Conservation (phyloP, 75 land plant species). For the Cupressus sempervirens region DNA sequence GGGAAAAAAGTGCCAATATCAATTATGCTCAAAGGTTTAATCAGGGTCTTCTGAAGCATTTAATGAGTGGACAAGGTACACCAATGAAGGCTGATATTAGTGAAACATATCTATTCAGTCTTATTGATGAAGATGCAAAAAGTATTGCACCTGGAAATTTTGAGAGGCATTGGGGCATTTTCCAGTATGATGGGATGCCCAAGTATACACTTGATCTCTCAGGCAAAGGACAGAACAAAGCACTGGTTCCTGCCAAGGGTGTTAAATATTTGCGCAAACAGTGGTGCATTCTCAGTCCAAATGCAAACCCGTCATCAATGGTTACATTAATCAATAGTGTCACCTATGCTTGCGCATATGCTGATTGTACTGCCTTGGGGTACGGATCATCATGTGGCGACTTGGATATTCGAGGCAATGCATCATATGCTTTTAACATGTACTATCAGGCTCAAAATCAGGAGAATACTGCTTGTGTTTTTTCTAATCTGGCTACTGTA, state of each 20-base stretch:
- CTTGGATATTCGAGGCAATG: conserved; percentile 36
- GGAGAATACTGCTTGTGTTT: conserved; percentile 34
- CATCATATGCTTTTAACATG: conserved; percentile 72
- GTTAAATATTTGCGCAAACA: conserved; percentile 42
- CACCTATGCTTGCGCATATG: conserved; percentile 48
- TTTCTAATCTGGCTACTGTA: conserved; percentile 27
- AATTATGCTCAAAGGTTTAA: conserved; percentile 50
- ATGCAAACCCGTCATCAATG: conserved; percentile 20
- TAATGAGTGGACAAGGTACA: conserved; percentile 43
- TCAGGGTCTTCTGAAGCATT: conserved; percentile 45
- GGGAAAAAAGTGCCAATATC: conserved; percentile 46
- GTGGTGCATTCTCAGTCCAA: conserved; percentile 50
- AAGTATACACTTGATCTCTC: conserved; percentile 55
- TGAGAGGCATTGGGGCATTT: conserved; percentile 86
- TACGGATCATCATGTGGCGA: conserved; percentile 46
- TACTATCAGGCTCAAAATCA: conserved; percentile 67
- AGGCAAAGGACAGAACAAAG: conserved; percentile 16
- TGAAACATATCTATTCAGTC: conserved; percentile 61
- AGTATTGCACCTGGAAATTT: conserved; percentile 78
- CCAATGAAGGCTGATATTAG: conserved; percentile 39
- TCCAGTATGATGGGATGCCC: conserved; percentile 50
- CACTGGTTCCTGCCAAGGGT: conserved; percentile 26
- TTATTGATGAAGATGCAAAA: conserved; percentile 77
- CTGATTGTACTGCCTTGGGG: conserved; percentile 60
- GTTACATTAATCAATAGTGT: conserved; percentile 29